Evolutionary conservation across 2,329 filamentous ascomycete genomes (phyloP), one percentile per base, ranked within the genome.

Genomic region (Pseudogymnoascus sp.): DNA sequence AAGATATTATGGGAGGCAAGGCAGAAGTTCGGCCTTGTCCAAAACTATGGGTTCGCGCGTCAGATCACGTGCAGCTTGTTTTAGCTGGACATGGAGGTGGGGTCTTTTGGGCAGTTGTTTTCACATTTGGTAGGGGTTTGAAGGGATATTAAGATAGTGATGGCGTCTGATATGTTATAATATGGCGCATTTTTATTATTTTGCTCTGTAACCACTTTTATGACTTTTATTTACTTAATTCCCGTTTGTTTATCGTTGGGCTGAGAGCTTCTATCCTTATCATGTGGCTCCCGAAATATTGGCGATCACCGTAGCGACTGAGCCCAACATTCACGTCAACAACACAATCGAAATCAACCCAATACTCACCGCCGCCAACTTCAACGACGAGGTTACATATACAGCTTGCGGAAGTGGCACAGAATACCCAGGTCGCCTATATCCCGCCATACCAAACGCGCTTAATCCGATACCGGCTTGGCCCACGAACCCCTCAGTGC

Each of bases 211-310:
- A 8, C 6, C n/a, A 18, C 46, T 53, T 31, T 31, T 53, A 16
- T 11, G 25, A 18, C n/a, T 53, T 53, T 53, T 53, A 53, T 53
- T 53, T 53, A 53, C 25, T 53, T 16, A 18, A 53, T 34, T 31
- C 8, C 23, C 25, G 25, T 53, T 53, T 53, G 46, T 53, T 53
- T 53, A 53, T 53, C 46, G 46, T 53, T 53, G 46, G 46, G 46
- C 46, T 53, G 46, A 14, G 25, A 53, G 46, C 46, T 53, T n/a
- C 31, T 1, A 53, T 53, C 46, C 46, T 53, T 53, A 53, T 53
- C 46, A 53, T 53, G 46, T 53, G 46, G 46, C 46, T 53, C n/a
- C 46, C 46, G 46, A 53, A 53, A 53, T 53, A 53, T 53, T 53
- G 46, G 46, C 46, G 46, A 53, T 53, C 46, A 53, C 46, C 46